Base-by-base conservation (phyloP, 208 protist genomes). In the Leptomonas pyrrhocoris region DNA sequence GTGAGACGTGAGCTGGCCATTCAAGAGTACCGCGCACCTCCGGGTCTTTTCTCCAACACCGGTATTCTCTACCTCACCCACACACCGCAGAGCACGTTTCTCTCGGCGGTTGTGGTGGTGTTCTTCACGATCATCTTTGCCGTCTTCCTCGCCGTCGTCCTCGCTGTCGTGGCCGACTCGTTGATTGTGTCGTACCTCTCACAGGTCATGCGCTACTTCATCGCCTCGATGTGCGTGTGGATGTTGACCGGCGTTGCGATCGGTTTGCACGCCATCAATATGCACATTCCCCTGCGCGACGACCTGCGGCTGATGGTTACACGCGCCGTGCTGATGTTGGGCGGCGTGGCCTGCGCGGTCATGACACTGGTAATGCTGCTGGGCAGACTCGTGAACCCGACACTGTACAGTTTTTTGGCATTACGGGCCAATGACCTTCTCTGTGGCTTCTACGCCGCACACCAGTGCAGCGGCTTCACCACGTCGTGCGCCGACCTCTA, bases 1-100 rank as follows among this genome's bases (percentile, higher is more conserved):
- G 27, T 31, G 13, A 68, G 50, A 16, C 73, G 31, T 5, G 63
- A 67, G 27, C 59, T 61, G 38, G 54, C 63, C 21, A 21, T 89
- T 36, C 57, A 42, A 25, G 36, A 45, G 1, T 90, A 87, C 61
- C 68, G 59, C 1, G 77, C 83, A 13, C 80, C 85, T 8, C 25
- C 51, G 3, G 82, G 83, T 4, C 21, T 87, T 31, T 89, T 92
- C 45, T 64, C 77, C 54, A 50, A 36, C n/a, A 91, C 87, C 0
- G 83, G 84, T 34, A 75, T 90, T 30, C 71, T 95, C 16, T 89
- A 85, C 66, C 60, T 90, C 30, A 92, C 87, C 8, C 49, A 72
- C 9, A 69, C 92, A 25, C 83, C 88, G 0, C 61, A 74, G 48
- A 76, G 86, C 27, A 88, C 84, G 3, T 84, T 93, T 65, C 62